These are phyloP conservation scores for Cupressus sempervirens DNA, from an alignment of 75 land plant genomes.

Conservation along the genomic window DNA sequence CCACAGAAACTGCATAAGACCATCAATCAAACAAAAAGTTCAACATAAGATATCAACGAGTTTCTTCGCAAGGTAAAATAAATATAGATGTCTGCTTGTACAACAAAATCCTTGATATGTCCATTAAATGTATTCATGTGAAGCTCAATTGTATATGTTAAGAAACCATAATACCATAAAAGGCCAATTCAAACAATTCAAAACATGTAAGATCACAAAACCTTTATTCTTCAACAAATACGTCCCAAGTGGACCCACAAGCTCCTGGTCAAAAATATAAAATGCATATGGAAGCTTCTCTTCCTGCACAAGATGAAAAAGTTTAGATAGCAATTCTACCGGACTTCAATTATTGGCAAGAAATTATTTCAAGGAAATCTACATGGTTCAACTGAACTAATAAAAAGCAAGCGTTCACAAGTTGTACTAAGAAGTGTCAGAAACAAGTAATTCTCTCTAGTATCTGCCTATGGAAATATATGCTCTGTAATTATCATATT, in stretches of 20 bases:
- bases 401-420: not conserved
- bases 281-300: conserved; percentile 95
- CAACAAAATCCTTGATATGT: not conserved
- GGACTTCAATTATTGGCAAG: not conserved
- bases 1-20: conserved; percentile 73
- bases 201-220: conserved; percentile 10
- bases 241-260: conserved; percentile 60
- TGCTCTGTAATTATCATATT: not conserved
- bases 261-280: conserved; percentile 88
- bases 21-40: not conserved
- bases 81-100: not conserved
- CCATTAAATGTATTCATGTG: not conserved
- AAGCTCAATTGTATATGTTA: not conserved
- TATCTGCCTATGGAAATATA: not conserved
- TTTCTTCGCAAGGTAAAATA: not conserved
- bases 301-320: conserved; percentile 49
- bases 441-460: not conserved
- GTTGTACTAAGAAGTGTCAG: not conserved
- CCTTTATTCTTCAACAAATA: conserved; percentile 89
- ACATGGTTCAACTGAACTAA: not conserved
- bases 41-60: not conserved
- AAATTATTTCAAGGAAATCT: not conserved
- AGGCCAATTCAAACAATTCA: not conserved
- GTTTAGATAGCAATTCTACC: not conserved
- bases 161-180: not conserved